These are phyloP conservation scores for Wickerhamomyces chaumierensis DNA, from an alignment of 805 yeast genomes.

Conservation along the genomic window DNA sequence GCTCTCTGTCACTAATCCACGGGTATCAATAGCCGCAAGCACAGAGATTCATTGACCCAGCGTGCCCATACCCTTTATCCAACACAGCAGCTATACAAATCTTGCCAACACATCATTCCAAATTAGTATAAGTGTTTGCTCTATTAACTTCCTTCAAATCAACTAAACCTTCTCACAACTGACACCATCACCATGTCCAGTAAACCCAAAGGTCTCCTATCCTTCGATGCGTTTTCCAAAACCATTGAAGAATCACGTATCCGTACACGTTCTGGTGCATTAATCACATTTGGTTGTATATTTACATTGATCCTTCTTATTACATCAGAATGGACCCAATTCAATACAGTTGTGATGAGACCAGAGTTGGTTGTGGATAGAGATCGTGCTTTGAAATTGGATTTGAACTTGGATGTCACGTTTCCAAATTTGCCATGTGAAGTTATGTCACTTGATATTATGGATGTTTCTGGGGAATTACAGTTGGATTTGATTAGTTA, in stretches of 20 bases:
- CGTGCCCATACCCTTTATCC: too few species aligned
- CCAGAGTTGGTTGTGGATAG: conserved; percentile 89
- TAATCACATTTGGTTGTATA: conserved; percentile 67
- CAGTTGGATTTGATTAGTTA: conserved; percentile 61
- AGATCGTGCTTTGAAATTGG: conserved; percentile 62
- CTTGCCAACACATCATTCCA: too few species aligned
- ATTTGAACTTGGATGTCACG: conserved; percentile 68
- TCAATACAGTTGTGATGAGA: conserved; percentile 50
- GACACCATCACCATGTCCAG: not conserved
- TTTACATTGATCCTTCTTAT: conserved; percentile 51
- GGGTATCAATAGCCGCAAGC: too few species aligned
- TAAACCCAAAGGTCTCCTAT: conserved; percentile 25
- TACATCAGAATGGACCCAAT: conserved; percentile 66
- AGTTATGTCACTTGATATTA: conserved; percentile 65
- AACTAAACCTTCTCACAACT: not conserved
- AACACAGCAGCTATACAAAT: too few species aligned
- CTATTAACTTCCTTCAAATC: not conserved
- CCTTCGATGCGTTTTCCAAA: conserved; percentile 84
- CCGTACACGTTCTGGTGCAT: conserved; percentile 82
- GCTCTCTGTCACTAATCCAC: too few species aligned
- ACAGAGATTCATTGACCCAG: too few species aligned
- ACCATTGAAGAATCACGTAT: conserved; percentile 90
- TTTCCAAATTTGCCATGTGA: conserved; percentile 87
- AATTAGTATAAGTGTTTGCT: not conserved
- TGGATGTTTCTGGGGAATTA: conserved; percentile 82